Conservation (phyloP, 2,329 filamentous ascomycete genomes). For the Sporothrix humicola region DNA sequence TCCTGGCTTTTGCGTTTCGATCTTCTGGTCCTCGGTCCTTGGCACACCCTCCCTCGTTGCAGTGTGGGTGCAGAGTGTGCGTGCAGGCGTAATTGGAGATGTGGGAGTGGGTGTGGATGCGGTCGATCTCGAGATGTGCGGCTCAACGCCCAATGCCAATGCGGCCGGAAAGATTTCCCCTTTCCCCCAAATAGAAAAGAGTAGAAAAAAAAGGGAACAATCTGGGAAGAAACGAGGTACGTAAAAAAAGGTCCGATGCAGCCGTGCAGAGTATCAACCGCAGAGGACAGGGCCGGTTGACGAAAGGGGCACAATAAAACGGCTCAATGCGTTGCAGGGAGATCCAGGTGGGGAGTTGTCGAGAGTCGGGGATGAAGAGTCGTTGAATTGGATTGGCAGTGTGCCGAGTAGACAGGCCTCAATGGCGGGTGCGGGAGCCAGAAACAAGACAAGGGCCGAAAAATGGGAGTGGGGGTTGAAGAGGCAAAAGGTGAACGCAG, state of each 20-base stretch:
- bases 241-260: constrained; percentile 25
- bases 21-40: constrained; percentile 13
- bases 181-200: constrained; percentile 13
- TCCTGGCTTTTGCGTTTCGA: neutral
- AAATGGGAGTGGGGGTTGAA: constrained; percentile 1
- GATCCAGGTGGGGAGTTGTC: constrained; percentile 12
- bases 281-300: constrained; percentile 1
- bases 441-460: constrained; percentile 22
- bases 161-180: neutral
- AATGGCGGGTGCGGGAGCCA: constrained; percentile 5
- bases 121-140: constrained; percentile 30
- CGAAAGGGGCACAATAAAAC: constrained; percentile 17
- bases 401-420: neutral
- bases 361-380: neutral
- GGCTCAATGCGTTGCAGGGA: constrained; percentile 20
- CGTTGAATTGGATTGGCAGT: neutral
- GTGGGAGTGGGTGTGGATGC: constrained; percentile 18
- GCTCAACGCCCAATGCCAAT: constrained; percentile 21
- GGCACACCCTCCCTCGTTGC: neutral
- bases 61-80: neutral
- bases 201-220: neutral
- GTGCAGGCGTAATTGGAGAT: neutral
- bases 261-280: constrained; percentile 16
- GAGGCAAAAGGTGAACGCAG: neutral
- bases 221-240: neutral